phyloP scores from a whole-genome alignment of 1,284 basidiomycete species.

The Cryptococcus sp. region DNA sequence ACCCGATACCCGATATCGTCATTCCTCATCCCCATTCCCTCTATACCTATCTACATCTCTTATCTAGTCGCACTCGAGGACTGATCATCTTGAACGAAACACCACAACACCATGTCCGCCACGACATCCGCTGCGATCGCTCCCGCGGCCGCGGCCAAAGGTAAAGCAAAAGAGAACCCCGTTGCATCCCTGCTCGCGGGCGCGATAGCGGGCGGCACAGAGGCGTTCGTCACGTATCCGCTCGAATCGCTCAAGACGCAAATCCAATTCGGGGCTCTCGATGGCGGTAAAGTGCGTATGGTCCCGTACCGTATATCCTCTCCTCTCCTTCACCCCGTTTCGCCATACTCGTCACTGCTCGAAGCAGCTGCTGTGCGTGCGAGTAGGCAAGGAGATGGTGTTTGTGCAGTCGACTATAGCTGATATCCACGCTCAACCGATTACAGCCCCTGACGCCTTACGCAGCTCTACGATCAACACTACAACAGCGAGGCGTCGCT shows the following conservation, averaged over 20 bases:
- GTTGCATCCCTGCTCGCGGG: conserved; percentile 77
- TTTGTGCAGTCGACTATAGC: neutral
- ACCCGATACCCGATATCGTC: no score
- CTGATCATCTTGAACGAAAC: no score
- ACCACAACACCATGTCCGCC: no score
- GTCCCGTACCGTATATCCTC: no score
- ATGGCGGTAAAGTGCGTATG: conserved; percentile 39
- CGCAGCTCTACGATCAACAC: conserved; percentile 67
- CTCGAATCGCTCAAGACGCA: conserved; percentile 84
- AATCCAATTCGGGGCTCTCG: conserved; percentile 54
- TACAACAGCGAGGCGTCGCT: conserved; percentile 68
- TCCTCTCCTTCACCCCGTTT: no score
- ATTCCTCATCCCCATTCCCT: no score
- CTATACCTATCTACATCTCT: no score
- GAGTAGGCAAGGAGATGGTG: neutral
- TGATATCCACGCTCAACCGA: neutral
- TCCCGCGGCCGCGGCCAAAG: conserved; percentile 15
- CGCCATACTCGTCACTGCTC: no score
- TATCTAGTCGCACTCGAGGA: no score
- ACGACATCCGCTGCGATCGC: neutral
- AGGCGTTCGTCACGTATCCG: conserved; percentile 68
- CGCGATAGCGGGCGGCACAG: conserved; percentile 88
- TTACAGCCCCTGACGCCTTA: conserved; percentile 67
- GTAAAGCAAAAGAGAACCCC: conserved; percentile 64
- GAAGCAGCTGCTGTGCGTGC: no score